phyloP scores from a whole-genome alignment of 176 grass and related monocot species.

The Saccharum officinarum region DNA sequence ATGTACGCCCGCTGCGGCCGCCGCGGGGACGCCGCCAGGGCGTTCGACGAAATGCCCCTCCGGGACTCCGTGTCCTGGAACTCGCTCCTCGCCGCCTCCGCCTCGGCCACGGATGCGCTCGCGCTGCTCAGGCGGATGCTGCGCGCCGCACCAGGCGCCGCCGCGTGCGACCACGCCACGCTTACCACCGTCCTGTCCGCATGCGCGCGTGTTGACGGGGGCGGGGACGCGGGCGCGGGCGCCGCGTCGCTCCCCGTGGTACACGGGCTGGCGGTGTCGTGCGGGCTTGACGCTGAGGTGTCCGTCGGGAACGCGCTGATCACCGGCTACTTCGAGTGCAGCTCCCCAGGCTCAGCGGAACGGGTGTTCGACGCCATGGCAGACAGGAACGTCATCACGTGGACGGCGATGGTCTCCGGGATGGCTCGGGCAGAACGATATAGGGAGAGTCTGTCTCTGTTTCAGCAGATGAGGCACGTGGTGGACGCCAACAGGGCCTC shows the following conservation, averaged over 20 bases:
- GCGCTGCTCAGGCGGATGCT: slow-evolving; percentile 60
- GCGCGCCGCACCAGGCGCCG: not conserved
- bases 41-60: slow-evolving; percentile 77
- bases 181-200: slow-evolving; percentile 66
- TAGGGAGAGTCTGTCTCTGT: slow-evolving; percentile 58
- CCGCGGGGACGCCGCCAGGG: slow-evolving; percentile 40
- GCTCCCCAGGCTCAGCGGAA: slow-evolving; percentile 36
- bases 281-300: slow-evolving; percentile 44
- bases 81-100: slow-evolving; percentile 56
- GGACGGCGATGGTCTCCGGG: slow-evolving; percentile 86
- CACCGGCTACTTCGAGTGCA: slow-evolving; percentile 61
- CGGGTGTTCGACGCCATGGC: slow-evolving; percentile 52
- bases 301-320: slow-evolving; percentile 67
- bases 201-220: slow-evolving; percentile 30
- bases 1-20: slow-evolving; percentile 68
- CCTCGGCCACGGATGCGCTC: slow-evolving; percentile 34
- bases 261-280: slow-evolving; percentile 44
- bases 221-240: slow-evolving; percentile 23
- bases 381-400: slow-evolving; percentile 73
- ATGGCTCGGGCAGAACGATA: slow-evolving; percentile 53
- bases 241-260: slow-evolving; percentile 37
- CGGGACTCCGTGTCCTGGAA: slow-evolving; percentile 90
- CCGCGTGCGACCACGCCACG: slow-evolving; percentile 54
- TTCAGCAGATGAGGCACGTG: slow-evolving; percentile 46
- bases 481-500: slow-evolving; percentile 67